phyloP scores from a whole-genome alignment of 257 asterid genomes.

The Ehretia macrophylla region DNA sequence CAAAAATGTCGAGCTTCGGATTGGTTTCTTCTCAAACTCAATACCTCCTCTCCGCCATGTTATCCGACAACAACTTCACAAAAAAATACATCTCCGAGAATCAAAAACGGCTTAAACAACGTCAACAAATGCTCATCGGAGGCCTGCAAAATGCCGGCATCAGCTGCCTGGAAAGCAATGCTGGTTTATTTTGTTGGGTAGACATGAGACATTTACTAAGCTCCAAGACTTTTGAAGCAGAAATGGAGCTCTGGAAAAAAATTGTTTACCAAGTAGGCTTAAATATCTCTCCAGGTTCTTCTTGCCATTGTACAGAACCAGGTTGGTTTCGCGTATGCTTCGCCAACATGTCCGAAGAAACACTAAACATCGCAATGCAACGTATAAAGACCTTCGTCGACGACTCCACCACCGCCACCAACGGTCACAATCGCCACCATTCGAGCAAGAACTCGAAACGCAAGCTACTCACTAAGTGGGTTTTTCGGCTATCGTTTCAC shows the following conservation, averaged over 20 bases:
- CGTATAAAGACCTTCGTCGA: conserved; percentile 44
- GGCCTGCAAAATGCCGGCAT: conserved; percentile 55
- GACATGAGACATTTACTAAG: conserved; percentile 65
- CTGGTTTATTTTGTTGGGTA: conserved; percentile 82
- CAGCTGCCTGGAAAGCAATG: conserved; percentile 56
- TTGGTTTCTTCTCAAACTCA: conserved; percentile 80
- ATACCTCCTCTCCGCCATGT: conserved; percentile 59
- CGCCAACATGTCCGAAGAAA: conserved; percentile 76
- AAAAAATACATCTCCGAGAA: conserved; percentile 46
- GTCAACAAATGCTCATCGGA: conserved; percentile 50
- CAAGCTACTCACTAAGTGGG: conserved; percentile 59
- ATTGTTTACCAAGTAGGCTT: conserved; percentile 74
- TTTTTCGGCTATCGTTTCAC: conserved; percentile 62
- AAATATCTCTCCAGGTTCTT: conserved; percentile 81
- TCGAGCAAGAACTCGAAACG: conserved; percentile 34
- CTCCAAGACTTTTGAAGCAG: conserved; percentile 41
- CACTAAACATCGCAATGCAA: conserved; percentile 51
- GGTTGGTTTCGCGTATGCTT: conserved; percentile 88
- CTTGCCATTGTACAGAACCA: conserved; percentile 77
- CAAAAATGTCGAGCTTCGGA: conserved; percentile 89
- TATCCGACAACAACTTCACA: conserved; percentile 56
- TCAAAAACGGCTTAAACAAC: conserved; percentile 40
- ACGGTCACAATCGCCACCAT: conserved; percentile 4
- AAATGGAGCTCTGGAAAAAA: conserved; percentile 70
- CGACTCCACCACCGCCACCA: conserved; percentile 10